Conservation (phyloP, 2,329 filamentous ascomycete species). For the Exophiala aquamarina region DNA sequence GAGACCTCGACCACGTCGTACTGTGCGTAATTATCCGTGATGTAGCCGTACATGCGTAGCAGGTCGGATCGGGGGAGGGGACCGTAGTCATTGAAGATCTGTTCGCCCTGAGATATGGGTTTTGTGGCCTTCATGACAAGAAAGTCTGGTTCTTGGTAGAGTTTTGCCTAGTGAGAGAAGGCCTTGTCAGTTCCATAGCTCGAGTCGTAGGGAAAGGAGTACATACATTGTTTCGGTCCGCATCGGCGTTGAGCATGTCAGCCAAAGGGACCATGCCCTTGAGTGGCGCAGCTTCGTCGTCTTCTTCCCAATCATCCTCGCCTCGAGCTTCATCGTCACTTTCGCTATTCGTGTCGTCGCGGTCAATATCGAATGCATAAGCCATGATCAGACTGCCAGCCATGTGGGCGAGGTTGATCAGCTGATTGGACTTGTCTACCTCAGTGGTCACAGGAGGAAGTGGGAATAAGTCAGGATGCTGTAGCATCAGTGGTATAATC, state of each 20-base stretch:
- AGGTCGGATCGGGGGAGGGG: constrained; percentile 80
- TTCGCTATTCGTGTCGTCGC: constrained; percentile 17
- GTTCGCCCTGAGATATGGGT: constrained; percentile 67
- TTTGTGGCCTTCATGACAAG: constrained; percentile 72
- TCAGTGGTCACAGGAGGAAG: constrained; percentile 37
- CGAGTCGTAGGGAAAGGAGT: constrained; percentile 39
- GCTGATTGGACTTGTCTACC: constrained; percentile 32
- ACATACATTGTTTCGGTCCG: constrained; percentile 67
- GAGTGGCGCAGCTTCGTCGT: constrained; percentile 45
- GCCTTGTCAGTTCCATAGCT: constrained; percentile 25
- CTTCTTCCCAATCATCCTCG: constrained; percentile 22
- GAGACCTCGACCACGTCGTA: constrained; percentile 83
- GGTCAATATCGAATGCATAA: constrained; percentile 79
- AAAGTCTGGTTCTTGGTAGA: constrained; percentile 59
- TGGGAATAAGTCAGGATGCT: constrained; percentile 44
- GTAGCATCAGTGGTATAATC: constrained; percentile 53
- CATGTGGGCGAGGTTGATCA: constrained; percentile 64
- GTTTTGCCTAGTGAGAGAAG: constrained; percentile 43
- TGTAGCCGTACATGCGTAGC: constrained; percentile 80
- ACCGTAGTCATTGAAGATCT: constrained; percentile 88
- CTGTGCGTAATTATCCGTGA: constrained; percentile 72
- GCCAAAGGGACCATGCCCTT: constrained; percentile 80
- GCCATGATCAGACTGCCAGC: constrained; percentile 92
- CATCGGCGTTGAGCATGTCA: constrained; percentile 86
- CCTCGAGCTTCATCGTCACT: constrained; percentile 25